Conservation (phyloP, 176 grass and related monocot genomes). For the Rhynchospora pubera region DNA sequence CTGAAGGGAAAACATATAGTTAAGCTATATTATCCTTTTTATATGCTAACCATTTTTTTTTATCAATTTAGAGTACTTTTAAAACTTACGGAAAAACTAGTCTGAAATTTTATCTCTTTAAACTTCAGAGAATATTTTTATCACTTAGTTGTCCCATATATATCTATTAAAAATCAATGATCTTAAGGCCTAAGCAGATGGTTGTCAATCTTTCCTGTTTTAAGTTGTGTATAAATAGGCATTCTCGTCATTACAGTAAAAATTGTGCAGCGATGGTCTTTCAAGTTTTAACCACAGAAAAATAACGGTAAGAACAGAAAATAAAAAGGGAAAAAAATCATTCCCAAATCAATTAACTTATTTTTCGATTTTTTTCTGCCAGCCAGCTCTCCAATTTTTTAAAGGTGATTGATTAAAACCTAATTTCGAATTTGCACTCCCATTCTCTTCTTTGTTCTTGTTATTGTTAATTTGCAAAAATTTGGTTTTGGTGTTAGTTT, state of each 20-base stretch:
- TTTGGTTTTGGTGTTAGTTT: neutral
- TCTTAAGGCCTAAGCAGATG: too few relatives aligned
- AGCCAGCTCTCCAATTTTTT: neutral
- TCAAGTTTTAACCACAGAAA: neutral
- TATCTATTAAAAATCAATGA: neutral
- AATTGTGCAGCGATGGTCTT: neutral
- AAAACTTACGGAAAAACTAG: too few relatives aligned
- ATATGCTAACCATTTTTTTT: too few relatives aligned
- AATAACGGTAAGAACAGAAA: slow-evolving; percentile 18
- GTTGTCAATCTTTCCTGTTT: too few relatives aligned
- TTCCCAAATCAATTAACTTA: neutral
- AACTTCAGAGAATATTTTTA: too few relatives aligned
- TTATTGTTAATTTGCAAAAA: neutral
- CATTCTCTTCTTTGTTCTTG: neutral
- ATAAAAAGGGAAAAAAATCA: neutral
- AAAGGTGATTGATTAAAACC: neutral
- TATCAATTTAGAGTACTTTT: too few relatives aligned
- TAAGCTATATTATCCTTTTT: too few relatives aligned
- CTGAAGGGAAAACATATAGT: too few relatives aligned
- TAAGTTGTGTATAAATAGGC: too few relatives aligned
- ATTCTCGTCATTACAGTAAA: neutral
- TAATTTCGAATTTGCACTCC: neutral
- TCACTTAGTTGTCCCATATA: too few relatives aligned
- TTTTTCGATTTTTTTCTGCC: slow-evolving; percentile 7
- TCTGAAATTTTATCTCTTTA: too few relatives aligned